Evolutionary conservation across 2,329 filamentous ascomycete species (phyloP), one percentile per base, ranked within the genome.

Genomic region (Rosellinia necatrix): DNA sequence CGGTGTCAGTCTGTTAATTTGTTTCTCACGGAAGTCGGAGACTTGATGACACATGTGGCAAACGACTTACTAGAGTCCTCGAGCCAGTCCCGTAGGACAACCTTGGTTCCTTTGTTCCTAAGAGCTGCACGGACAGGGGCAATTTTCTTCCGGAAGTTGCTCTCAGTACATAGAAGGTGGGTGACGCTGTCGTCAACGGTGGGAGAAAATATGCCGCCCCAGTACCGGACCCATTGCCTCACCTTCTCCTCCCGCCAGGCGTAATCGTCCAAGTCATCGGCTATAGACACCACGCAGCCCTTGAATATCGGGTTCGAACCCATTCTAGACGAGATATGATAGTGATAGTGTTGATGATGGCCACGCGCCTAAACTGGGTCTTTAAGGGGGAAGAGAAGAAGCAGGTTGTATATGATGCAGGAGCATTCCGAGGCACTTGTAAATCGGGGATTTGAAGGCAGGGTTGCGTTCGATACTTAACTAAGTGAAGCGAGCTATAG

Each of bases 101-200:
- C 71, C 15, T 76, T 46, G 17, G 44, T 54, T 24, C 70, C 72
- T 32, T 71, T 72, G 6, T 66, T 64, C 43, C 67, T 69, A 6
- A 78, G 66, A 0, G 73, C 77, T n/a, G 72, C 76, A 19, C 70
- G 74, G 48, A 81, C 76, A 74, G 71, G 69, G 1, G 76, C 66
- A 6, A 68, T 66, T 25, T 60, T 71, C 17, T 76, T 71, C 59
- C 81, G 79, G 71, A 84, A 92, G 13, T 86, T 81, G 29, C 84
- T 78, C 46, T 81, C 75, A 0, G 83, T 84, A 50, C 85, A 83
- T 19, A 96, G 78, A 0, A 96, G 74, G 71, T 96, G 91, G 0
- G 91, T 96, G 8, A 88, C 83, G 0, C 75, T 65, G 0, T 76
- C 69, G 22, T 76, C 77, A 15, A 91, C 72, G 0, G 77, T 73